phyloP scores from a whole-genome alignment of 1,284 basidiomycete genomes.

The Leccinum fallax region DNA sequence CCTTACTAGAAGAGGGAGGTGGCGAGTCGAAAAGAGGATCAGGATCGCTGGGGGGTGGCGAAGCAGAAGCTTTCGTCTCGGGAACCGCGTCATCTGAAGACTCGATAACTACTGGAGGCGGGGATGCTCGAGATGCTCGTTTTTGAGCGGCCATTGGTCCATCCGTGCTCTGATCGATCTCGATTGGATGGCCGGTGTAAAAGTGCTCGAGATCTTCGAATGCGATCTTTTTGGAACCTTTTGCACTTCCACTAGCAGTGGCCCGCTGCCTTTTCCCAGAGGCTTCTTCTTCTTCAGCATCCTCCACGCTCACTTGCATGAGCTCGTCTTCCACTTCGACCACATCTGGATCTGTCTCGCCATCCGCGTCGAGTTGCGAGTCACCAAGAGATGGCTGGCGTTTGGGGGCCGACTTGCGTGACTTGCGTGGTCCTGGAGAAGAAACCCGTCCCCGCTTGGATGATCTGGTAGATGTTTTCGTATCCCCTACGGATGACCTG shows the following conservation, averaged over 20 bases:
- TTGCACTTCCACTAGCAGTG: conserved; percentile 1
- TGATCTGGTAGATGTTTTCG: conserved; percentile 12
- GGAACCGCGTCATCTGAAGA: background rate
- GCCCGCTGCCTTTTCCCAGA: background rate
- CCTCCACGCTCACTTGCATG: conserved; percentile 31
- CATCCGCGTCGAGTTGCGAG: conserved; percentile 38
- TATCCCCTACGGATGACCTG: conserved; percentile 12
- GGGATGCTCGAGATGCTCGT: background rate
- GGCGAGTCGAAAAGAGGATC: conserved; percentile 38
- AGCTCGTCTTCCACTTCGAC: conserved; percentile 37
- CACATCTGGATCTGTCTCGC: conserved; percentile 36
- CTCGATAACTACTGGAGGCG: background rate
- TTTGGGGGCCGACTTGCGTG: conserved; percentile 4
- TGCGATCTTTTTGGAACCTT: conserved; percentile 5
- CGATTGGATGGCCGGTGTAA: conserved; percentile 34
- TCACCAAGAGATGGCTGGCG: conserved; percentile 31
- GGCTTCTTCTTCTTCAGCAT: conserved; percentile 17
- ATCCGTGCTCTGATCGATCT: conserved; percentile 31
- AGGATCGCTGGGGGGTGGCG: conserved; percentile 16
- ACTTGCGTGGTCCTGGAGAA: conserved; percentile 29
- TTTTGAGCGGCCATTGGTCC: conserved; percentile 12
- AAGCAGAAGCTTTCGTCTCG: conserved; percentile 11
- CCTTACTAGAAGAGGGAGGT: conserved; percentile 7
- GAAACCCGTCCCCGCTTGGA: conserved; percentile 31
- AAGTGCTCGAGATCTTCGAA: conserved; percentile 36